Evolutionary conservation across 345 rosid species (phyloP), one percentile per base, ranked within the genome.

Genomic region (Populus nigra): DNA sequence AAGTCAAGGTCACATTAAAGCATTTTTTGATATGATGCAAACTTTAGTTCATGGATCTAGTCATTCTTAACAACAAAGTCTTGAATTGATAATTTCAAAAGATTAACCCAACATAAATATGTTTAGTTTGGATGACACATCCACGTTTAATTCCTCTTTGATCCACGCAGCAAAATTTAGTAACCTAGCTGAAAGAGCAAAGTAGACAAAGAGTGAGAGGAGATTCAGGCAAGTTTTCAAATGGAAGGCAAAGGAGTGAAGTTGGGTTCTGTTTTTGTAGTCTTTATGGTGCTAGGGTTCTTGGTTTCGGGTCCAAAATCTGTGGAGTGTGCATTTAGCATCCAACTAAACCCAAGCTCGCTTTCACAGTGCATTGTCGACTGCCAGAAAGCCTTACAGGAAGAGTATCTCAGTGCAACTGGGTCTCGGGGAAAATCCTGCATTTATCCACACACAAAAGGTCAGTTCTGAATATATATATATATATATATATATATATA

Each of bases 321-420:
- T 0, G 78, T 41, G 45, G 81, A 82, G 41, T 75, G 81, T 69
- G 83, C 85, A 72, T 77, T 82, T 76, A 73, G 85, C 78, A 82
- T 86, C 62, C 75, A 79, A 25, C 70, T 84, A 5, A 80, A 76
- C 2, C 81, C 89, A 50, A 82, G 84, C 81, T 77, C 81, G 50
- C 76, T 84, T 31, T 66, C 81, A 20, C 45, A 22, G 31, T 84
- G 87, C 49, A 71, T 78, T 66, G 87, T 82, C 33, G 84, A 65
- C 22, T 78, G 85, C 84, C 76, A 77, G 29, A 84, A 82, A n/a
- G 71, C 53, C 12, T 43, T 84, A 25, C 78, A 84, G 33, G 81
- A 55, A 35, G 83, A 82, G 80, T 79, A 45, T 17, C 72, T 79
- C 12, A 70, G 85, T 27, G 27, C 27, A 27, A 27, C 1, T 27